A percentile compares a stretch with the other conserved stretches of the same genome.
These are phyloP conservation scores for Salvia rosmarinus DNA, from an alignment of 257 asterid species.

Conservation along the genomic window DNA sequence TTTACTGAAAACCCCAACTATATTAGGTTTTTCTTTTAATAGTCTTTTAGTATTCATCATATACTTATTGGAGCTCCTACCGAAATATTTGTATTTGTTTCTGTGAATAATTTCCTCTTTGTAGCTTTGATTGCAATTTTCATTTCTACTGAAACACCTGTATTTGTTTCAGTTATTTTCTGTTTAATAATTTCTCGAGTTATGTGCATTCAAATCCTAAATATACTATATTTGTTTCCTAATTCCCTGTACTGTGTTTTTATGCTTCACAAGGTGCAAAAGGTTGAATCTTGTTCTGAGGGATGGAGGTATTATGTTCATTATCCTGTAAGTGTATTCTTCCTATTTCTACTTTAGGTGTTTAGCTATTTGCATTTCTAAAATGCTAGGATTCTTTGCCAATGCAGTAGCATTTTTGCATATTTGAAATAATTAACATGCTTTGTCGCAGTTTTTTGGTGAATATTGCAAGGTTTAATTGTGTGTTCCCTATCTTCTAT, in stretches of 20 bases:
- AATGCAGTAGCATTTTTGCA: slow-evolving; percentile 2
- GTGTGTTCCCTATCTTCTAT: slow-evolving; percentile 6
- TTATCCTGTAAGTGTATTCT: slow-evolving; percentile 58
- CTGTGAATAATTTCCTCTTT: neutral
- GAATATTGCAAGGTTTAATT: slow-evolving; percentile 12
- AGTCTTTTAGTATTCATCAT: neutral
- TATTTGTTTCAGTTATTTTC: neutral
- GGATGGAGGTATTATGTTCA: slow-evolving; percentile 69
- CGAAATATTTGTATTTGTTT: slow-evolving; percentile 2
- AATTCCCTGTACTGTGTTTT: slow-evolving; percentile 10
- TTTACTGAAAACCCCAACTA: slow-evolving; percentile 4
- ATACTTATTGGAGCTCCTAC: slow-evolving; percentile 17
- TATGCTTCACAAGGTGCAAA: slow-evolving; percentile 51
- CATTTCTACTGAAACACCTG: slow-evolving; percentile 9
- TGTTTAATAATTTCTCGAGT: slow-evolving; percentile 4
- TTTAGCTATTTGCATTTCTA: slow-evolving; percentile 12
- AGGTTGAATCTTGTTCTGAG: slow-evolving; percentile 39
- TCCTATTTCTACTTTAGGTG: slow-evolving; percentile 5
- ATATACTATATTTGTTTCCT: slow-evolving; percentile 14
- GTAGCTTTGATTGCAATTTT: slow-evolving; percentile 13
- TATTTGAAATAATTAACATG: slow-evolving; percentile 14
- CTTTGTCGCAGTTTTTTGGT: neutral
- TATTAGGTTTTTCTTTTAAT: neutral
- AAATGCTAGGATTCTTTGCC: neutral
- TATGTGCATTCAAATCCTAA: slow-evolving; percentile 12